phyloP scores from a whole-genome alignment of 2,329 filamentous ascomycete species.

The Penicillium sp. region DNA sequence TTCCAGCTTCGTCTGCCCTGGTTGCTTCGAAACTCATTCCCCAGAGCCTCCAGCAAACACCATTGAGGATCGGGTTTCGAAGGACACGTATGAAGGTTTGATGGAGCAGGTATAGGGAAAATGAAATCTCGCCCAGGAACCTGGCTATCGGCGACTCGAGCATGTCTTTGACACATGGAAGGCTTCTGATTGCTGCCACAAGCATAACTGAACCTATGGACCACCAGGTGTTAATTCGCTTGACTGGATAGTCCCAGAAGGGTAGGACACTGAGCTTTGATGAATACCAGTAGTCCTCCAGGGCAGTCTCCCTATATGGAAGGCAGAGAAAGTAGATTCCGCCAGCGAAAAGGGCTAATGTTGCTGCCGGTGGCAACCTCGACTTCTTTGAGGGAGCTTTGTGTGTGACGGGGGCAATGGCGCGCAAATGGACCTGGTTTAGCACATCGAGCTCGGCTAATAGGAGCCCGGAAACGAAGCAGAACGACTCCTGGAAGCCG shows the following conservation, averaged over 20 bases:
- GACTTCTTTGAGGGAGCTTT: neutral
- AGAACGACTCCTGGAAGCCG: constrained; percentile 30
- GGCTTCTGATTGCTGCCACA: neutral
- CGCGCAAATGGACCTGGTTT: neutral
- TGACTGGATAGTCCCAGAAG: neutral
- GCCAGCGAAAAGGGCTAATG: neutral
- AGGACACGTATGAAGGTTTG: neutral
- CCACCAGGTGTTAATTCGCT: neutral
- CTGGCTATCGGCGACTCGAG: neutral
- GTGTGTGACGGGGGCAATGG: neutral
- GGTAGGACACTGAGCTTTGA: neutral
- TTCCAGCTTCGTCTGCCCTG: neutral
- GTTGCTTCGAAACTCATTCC: neutral
- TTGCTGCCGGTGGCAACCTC: neutral
- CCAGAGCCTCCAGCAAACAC: neutral
- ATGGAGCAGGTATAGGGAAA: constrained; percentile 5
- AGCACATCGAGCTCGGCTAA: constrained; percentile 22
- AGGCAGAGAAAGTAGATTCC: neutral
- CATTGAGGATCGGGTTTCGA: neutral
- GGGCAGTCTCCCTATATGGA: neutral
- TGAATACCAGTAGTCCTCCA: neutral
- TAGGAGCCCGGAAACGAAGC: constrained; percentile 29
- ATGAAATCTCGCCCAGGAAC: neutral
- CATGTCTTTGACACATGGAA: neutral
- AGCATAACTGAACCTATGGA: neutral